A percentile compares a stretch with the other conserved stretches of the same genome.
Conservation (phyloP, 371 early-diverging fungal species). For the Actinomortierella ambigua region DNA sequence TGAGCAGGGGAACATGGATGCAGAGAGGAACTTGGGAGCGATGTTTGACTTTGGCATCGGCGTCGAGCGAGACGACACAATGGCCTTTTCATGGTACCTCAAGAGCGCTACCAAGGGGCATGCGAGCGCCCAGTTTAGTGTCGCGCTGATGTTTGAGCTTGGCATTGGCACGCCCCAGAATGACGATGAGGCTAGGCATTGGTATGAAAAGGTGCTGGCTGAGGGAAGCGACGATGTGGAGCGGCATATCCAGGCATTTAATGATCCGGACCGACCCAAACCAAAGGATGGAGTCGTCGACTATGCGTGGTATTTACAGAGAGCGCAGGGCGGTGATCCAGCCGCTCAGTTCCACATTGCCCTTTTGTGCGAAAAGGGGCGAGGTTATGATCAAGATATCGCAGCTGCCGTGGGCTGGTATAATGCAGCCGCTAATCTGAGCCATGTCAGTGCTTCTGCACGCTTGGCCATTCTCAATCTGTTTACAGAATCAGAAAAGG, state of each 20-base stretch:
- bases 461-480: no score
- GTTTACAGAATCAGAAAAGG: no score
- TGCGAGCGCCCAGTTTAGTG: slow-evolving; percentile 66
- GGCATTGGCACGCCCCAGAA: no score
- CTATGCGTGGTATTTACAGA: slow-evolving; percentile 1
- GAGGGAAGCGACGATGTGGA: no score
- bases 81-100: slow-evolving; percentile 63
- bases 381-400: slow-evolving; percentile 1
- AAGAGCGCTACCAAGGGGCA: slow-evolving; percentile 56
- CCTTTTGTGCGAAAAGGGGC: neutral
- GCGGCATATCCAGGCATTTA: no score
- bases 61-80: slow-evolving; percentile 51
- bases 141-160: no score
- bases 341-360: neutral
- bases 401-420: slow-evolving; percentile 4
- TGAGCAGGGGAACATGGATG: slow-evolving; percentile 76
- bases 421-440: slow-evolving; percentile 2
- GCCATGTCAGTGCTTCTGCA: no score
- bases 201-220: no score
- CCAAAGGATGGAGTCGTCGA: slow-evolving; percentile 1
- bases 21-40: slow-evolving; percentile 81
- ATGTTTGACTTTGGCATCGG: slow-evolving; percentile 81
- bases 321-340: neutral
- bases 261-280: no score
- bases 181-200: no score